These are phyloP conservation scores for Backusella parvicylindrica DNA, from an alignment of 192 early-diverging fungal genomes.

Conservation along the genomic window DNA sequence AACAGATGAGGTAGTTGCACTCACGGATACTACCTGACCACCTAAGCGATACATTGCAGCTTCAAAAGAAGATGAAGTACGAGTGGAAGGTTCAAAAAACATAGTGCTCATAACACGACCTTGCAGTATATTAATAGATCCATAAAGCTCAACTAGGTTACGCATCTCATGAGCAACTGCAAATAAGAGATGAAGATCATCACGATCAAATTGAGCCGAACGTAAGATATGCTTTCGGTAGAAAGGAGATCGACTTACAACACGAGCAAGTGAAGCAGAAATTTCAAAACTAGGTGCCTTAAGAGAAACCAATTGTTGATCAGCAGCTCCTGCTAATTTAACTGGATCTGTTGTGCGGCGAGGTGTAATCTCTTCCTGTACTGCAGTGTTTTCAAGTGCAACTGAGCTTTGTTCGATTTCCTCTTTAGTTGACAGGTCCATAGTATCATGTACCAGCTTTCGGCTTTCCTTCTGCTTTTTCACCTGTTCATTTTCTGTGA, in stretches of 20 bases:
- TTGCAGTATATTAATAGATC: constrained; percentile 76
- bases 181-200: constrained; percentile 93
- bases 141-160: constrained; percentile 87
- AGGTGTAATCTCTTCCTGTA: constrained; percentile 2
- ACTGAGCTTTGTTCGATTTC: background rate
- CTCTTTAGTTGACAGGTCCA: background rate
- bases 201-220: constrained; percentile 88
- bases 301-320: constrained; percentile 15
- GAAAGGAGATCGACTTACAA: constrained; percentile 76
- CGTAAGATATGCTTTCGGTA: constrained; percentile 90
- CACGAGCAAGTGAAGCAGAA: constrained; percentile 38
- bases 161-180: constrained; percentile 97
- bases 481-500: background rate
- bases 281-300: constrained; percentile 26
- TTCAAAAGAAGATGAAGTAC: constrained; percentile 91
- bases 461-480: background rate
- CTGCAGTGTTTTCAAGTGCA: constrained; percentile 17
- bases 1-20: constrained; percentile 81
- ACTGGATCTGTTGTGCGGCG: background rate
- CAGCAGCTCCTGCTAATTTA: constrained; percentile 14
- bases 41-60: constrained; percentile 94
- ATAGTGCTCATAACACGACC: constrained; percentile 93
- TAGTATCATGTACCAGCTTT: background rate
- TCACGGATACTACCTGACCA: constrained; percentile 84
- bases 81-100: constrained; percentile 96